Percentiles rank a stretch among this genome's conserved stretches.
Conservation (phyloP, 2,329 filamentous ascomycete species). For the Colletotrichum salicis region DNA sequence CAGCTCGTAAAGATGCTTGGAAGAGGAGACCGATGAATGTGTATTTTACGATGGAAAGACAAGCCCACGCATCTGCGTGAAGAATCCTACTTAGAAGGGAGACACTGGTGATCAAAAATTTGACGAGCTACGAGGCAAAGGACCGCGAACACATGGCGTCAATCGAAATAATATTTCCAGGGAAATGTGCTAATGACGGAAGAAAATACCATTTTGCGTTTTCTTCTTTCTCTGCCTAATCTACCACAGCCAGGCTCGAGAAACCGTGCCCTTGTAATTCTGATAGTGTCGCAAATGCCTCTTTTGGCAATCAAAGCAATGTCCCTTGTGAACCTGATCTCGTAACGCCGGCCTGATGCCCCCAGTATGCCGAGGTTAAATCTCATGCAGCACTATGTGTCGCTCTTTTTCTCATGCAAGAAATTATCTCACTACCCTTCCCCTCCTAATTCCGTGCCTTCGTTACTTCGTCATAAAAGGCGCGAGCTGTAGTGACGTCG, state of each 20-base stretch:
- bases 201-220: conserved; percentile 19
- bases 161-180: background rate
- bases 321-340: conserved; percentile 24
- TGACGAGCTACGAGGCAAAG: conserved; percentile 31
- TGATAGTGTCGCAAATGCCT: conserved; percentile 18
- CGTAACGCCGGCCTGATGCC: conserved; percentile 34
- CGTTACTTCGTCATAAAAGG: conserved; percentile 26
- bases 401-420: background rate
- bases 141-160: background rate
- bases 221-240: conserved; percentile 17
- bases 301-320: conserved; percentile 8
- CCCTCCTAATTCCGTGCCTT: background rate
- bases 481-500: background rate
- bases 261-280: conserved; percentile 9
- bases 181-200: conserved; percentile 16
- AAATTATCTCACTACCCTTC: background rate
- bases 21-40: background rate
- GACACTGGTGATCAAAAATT: conserved; percentile 7
- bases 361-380: conserved; percentile 1
- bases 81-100: background rate
- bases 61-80: background rate
- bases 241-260: background rate
- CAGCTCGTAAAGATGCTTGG: conserved; percentile 33
- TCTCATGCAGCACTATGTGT: background rate
- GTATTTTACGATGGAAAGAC: background rate